Percentiles rank a stretch among this genome's conserved stretches.
These are phyloP conservation scores for Venturia asperata DNA, from an alignment of 2,329 filamentous ascomycete species.

Conservation along the genomic window DNA sequence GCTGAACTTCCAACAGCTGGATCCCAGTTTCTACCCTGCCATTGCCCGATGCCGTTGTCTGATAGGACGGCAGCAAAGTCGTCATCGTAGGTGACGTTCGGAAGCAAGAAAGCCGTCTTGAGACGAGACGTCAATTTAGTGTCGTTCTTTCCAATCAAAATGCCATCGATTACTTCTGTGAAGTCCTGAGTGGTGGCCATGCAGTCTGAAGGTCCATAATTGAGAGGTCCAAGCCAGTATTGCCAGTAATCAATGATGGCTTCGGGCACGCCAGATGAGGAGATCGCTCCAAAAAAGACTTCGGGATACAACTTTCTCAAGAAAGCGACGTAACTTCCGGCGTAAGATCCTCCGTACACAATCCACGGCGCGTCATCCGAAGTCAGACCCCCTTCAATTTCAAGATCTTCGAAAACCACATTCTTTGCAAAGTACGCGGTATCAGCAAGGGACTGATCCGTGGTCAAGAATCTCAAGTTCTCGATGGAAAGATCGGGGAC, in stretches of 20 bases:
- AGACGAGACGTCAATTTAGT: slow-evolving; percentile 37
- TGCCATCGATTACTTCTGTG: slow-evolving; percentile 52
- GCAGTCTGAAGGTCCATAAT: slow-evolving; percentile 55
- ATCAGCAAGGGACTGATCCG: slow-evolving; percentile 75
- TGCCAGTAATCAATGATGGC: slow-evolving; percentile 72
- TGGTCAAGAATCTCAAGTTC: slow-evolving; percentile 73
- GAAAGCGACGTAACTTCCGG: slow-evolving; percentile 72
- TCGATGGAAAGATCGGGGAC: slow-evolving; percentile 57
- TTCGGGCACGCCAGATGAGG: slow-evolving; percentile 70
- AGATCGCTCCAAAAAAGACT: slow-evolving; percentile 70
- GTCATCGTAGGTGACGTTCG: slow-evolving; percentile 41
- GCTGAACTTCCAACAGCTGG: slow-evolving; percentile 43
- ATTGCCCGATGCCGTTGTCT: slow-evolving; percentile 38
- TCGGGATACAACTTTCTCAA: slow-evolving; percentile 70
- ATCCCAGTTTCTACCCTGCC: slow-evolving; percentile 56
- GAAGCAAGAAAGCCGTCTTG: slow-evolving; percentile 48
- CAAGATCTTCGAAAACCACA: slow-evolving; percentile 62
- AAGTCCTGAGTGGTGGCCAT: slow-evolving; percentile 57
- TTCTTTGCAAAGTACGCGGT: slow-evolving; percentile 72
- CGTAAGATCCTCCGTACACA: slow-evolving; percentile 77
- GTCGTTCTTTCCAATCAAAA: slow-evolving; percentile 46
- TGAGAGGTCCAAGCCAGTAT: slow-evolving; percentile 53
- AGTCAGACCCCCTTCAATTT: slow-evolving; percentile 55
- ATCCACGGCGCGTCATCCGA: slow-evolving; percentile 63
- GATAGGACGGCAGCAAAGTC: slow-evolving; percentile 48